Conservation (phyloP, 768 basidiomycete species). For the Lepiota venenata region DNA sequence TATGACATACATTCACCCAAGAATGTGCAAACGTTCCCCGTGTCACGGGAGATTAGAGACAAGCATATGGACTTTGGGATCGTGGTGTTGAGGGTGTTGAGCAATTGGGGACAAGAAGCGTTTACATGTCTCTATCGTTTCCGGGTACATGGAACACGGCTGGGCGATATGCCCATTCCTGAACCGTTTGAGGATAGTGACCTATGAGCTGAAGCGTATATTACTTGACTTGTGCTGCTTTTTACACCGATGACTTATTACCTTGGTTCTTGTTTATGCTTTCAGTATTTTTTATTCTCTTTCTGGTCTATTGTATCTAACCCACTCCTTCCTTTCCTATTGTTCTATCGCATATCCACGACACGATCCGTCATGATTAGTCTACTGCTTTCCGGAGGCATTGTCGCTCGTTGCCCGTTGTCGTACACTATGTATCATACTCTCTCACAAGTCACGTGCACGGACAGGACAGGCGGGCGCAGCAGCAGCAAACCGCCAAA, state of each 20-base stretch:
- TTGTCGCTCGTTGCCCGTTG: no score
- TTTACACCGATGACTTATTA: slow-evolving; percentile 8
- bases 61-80: slow-evolving; percentile 83
- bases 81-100: slow-evolving; percentile 74
- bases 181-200: slow-evolving; percentile 19
- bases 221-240: background rate
- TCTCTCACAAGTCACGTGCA: no score
- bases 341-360: background rate
- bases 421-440: no score
- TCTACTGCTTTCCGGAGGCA: no score
- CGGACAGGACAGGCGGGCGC: no score
- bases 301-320: background rate
- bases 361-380: no score
- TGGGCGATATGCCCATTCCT: slow-evolving; percentile 36
- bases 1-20: slow-evolving; percentile 58
- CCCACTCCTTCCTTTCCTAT: slow-evolving; percentile 1
- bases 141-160: slow-evolving; percentile 68
- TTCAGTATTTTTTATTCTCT: background rate
- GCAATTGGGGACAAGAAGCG: slow-evolving; percentile 83
- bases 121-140: slow-evolving; percentile 90
- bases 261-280: slow-evolving; percentile 10
- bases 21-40: slow-evolving; percentile 80
- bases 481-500: no score
- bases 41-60: slow-evolving; percentile 59
- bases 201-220: background rate